Evolutionary conservation across 2,329 filamentous ascomycete species (phyloP).

Genomic region (Xylariaceae sp.): DNA sequence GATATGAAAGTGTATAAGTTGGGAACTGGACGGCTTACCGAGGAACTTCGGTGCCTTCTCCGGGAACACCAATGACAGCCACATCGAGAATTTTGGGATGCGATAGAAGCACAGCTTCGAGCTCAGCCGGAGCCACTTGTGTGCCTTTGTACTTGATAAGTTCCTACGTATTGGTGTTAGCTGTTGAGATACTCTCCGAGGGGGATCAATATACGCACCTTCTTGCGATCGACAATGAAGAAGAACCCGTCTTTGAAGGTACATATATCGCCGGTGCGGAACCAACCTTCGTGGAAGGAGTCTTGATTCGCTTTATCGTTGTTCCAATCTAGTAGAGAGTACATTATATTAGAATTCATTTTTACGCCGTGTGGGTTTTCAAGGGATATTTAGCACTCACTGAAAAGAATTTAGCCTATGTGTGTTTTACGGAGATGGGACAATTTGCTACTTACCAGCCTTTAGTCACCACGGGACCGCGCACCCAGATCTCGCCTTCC

Average conservation of each 20-base stretch:
- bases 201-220: constrained; percentile 36
- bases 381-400: no score
- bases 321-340: constrained; percentile 44
- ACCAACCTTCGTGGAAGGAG: constrained; percentile 54
- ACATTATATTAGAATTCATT: no score
- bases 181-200: neutral
- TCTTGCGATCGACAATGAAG: constrained; percentile 72
- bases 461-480: constrained; percentile 65
- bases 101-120: constrained; percentile 39
- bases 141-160: constrained; percentile 50
- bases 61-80: constrained; percentile 54
- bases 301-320: constrained; percentile 61
- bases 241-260: constrained; percentile 66
- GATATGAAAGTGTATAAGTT: constrained; percentile 21
- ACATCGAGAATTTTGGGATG: constrained; percentile 42
- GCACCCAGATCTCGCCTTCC: constrained; percentile 59
- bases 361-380: no score
- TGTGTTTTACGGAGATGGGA: no score
- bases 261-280: constrained; percentile 73
- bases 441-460: constrained; percentile 40
- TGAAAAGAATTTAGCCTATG: no score
- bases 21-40: constrained; percentile 44
- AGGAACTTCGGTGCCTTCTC: constrained; percentile 40
- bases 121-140: constrained; percentile 59
- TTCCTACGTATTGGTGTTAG: constrained; percentile 47